Evolutionary conservation across 2,329 filamentous ascomycete species (phyloP).

Genomic region (Boeremia lycopersici): DNA sequence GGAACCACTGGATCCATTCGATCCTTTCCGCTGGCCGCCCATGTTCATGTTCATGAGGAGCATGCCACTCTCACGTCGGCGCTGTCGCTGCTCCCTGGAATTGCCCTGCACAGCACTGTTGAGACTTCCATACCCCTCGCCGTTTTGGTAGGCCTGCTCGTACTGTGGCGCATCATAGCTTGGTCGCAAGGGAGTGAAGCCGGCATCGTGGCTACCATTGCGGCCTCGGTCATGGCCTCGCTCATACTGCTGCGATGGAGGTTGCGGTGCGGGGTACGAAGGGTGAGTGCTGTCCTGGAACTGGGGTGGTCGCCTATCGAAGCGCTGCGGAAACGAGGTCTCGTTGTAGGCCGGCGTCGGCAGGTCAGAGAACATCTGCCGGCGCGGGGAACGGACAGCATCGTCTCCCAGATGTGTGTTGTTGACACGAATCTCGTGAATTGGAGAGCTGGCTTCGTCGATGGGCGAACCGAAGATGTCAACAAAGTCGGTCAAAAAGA

Average conservation of each 20-base stretch:
- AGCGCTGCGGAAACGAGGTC: conserved; percentile 53
- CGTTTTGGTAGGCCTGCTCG: conserved; percentile 34
- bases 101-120: conserved; percentile 39
- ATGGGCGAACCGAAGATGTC: conserved; percentile 79
- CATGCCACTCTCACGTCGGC: conserved; percentile 48
- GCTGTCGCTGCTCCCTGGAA: conserved; percentile 40
- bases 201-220: conserved; percentile 52
- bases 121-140: conserved; percentile 43
- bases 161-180: conserved; percentile 52
- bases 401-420: conserved; percentile 56
- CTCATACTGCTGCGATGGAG: conserved; percentile 35
- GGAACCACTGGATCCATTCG: conserved; percentile 28
- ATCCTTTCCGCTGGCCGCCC: conserved; percentile 45
- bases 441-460: conserved; percentile 55
- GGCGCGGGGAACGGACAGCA: conserved; percentile 67
- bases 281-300: conserved; percentile 30
- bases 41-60: conserved; percentile 48
- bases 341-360: conserved; percentile 68
- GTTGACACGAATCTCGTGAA: conserved; percentile 54
- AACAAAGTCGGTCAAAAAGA: conserved; percentile 90
- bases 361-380: conserved; percentile 70
- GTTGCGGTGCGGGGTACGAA: conserved; percentile 33
- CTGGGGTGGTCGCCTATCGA: conserved; percentile 33
- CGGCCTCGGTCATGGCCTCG: conserved; percentile 37
- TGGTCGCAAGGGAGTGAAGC: conserved; percentile 59